These are phyloP conservation scores for Thalassiosira ordinaria DNA, from an alignment of 352 stramenopile species.

Conservation along the genomic window DNA sequence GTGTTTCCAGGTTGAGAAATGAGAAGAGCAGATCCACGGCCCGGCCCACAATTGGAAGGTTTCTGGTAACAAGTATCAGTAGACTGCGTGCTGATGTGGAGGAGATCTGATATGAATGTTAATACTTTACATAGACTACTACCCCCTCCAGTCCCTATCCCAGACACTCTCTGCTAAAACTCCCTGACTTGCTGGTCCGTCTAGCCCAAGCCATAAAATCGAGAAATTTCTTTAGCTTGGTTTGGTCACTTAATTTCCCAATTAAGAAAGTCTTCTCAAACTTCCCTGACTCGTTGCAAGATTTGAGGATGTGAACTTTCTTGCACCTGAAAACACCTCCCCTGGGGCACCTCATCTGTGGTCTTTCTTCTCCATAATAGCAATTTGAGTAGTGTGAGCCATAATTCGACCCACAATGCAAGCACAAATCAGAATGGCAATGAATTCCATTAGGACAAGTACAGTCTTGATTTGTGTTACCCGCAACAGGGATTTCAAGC, in stretches of 20 bases:
- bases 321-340: slow-evolving; percentile 13
- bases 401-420: too few species aligned
- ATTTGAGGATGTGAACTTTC: slow-evolving; percentile 15
- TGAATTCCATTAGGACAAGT: slow-evolving; percentile 3
- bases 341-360: not conserved
- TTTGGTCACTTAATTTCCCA: slow-evolving; percentile 11
- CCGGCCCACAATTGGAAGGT: too few species aligned
- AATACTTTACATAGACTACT: too few species aligned
- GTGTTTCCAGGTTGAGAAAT: not conserved
- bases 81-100: too few species aligned
- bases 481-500: slow-evolving; percentile 6
- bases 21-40: too few species aligned
- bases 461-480: not conserved
- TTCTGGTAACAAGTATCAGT: too few species aligned
- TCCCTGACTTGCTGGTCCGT: too few species aligned
- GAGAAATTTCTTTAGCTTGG: slow-evolving; percentile 25
- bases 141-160: too few species aligned
- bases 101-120: too few species aligned
- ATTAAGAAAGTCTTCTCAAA: slow-evolving; percentile 20
- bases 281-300: not conserved
- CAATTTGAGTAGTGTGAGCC: too few species aligned
- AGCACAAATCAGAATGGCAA: not conserved
- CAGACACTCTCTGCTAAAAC: too few species aligned
- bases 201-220: slow-evolving; percentile 24
- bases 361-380: too few species aligned